Evolutionary conservation across 495 filamentous ascomycete genomes (phyloP).

Genomic region (Umbilicaria muhlenbergii): DNA sequence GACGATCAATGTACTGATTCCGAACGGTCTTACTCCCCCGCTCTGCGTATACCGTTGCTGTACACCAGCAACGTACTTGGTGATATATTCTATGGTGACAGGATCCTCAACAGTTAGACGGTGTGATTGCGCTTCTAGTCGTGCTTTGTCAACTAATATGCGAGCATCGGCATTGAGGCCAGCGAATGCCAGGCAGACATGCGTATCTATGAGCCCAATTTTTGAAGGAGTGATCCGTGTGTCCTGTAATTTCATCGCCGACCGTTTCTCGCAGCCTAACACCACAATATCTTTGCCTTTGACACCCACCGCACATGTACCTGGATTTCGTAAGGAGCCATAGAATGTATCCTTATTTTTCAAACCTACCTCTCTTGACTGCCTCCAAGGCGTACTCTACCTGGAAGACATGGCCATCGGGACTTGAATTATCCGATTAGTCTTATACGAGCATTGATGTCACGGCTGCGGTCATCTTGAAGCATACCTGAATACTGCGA

Average conservation of each 20-base stretch:
- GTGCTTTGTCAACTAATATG: slow-evolving; percentile 93
- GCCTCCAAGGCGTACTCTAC: slow-evolving; percentile 99
- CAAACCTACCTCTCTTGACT: slow-evolving; percentile 74
- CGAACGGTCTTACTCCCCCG: slow-evolving; percentile 92
- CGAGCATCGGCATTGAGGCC: slow-evolving; percentile 94
- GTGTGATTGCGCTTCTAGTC: slow-evolving; percentile 93
- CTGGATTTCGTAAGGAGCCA: slow-evolving; percentile 23
- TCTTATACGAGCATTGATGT: neutral
- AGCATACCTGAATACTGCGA: slow-evolving; percentile 49
- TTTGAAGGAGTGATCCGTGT: slow-evolving; percentile 98
- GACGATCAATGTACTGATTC: slow-evolving; percentile 92
- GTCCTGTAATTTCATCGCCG: slow-evolving; percentile 98
- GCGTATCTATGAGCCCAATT: slow-evolving; percentile 84
- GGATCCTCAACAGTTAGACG: slow-evolving; percentile 97
- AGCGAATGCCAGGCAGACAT: slow-evolving; percentile 93
- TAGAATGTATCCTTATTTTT: neutral
- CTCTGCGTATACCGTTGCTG: slow-evolving; percentile 98
- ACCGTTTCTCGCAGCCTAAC: slow-evolving; percentile 94
- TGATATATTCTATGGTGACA: slow-evolving; percentile 96
- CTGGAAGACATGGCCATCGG: slow-evolving; percentile 98
- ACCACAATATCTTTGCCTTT: slow-evolving; percentile 93
- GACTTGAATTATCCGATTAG: slow-evolving; percentile 37
- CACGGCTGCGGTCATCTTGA: neutral
- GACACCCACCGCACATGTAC: slow-evolving; percentile 94
- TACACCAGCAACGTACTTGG: slow-evolving; percentile 92